These are phyloP conservation scores for Eucalyptus polyanthemos DNA, from an alignment of 345 rosid genomes.

Conservation along the genomic window DNA sequence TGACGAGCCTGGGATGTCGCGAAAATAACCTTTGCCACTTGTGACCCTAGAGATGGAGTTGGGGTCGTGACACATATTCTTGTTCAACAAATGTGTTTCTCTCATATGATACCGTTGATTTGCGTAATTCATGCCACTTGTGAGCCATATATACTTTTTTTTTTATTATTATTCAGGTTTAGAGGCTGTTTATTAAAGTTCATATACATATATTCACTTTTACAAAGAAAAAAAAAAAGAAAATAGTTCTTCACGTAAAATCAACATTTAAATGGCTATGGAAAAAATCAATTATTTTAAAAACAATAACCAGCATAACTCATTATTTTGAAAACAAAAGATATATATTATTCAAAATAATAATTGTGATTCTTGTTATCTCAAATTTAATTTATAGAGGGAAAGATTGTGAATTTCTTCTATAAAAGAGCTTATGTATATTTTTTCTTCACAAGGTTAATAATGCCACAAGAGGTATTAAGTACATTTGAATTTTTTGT, in stretches of 20 bases:
- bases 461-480: neutral
- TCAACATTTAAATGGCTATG: neutral
- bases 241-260: neutral
- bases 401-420: neutral
- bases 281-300: too few relatives aligned
- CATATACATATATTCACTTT: neutral
- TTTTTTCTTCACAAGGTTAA: neutral
- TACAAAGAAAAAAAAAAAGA: neutral
- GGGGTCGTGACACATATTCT: too few relatives aligned
- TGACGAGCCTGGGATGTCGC: accelerated
- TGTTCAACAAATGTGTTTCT: too few relatives aligned
- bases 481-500: neutral
- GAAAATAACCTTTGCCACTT: too few relatives aligned
- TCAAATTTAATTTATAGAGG: neutral
- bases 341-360: neutral
- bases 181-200: too few relatives aligned
- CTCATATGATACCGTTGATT: neutral
- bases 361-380: neutral
- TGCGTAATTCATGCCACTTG: too few relatives aligned
- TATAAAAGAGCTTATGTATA: neutral
- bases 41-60: too few relatives aligned
- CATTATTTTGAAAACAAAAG: neutral
- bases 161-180: too few relatives aligned
- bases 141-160: too few relatives aligned
- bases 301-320: neutral